Evolutionary conservation across 2,329 filamentous ascomycete genomes (phyloP).

Genomic region (Diaporthe humulicola): DNA sequence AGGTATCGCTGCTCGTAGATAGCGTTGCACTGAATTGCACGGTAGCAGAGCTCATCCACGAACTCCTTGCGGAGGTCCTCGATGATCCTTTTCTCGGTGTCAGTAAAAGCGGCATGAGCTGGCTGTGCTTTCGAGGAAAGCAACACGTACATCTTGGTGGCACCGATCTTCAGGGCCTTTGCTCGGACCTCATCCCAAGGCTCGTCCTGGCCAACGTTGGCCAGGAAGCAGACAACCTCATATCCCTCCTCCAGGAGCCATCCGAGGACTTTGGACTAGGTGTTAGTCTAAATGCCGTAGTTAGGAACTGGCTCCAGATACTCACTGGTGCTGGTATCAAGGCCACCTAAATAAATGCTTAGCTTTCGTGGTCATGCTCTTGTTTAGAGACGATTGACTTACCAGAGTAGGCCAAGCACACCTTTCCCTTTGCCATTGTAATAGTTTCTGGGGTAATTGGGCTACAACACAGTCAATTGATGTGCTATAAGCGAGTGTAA

Average conservation of each 20-base stretch:
- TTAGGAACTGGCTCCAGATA: background rate
- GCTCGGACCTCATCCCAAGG: conserved; percentile 80
- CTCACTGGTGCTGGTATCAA: conserved; percentile 42
- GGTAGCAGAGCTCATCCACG: conserved; percentile 85
- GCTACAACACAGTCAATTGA: conserved; percentile 36
- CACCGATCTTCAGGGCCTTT: conserved; percentile 69
- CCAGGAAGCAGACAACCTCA: conserved; percentile 74
- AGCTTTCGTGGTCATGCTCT: conserved; percentile 6
- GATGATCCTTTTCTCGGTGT: conserved; percentile 54
- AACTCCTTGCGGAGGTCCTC: conserved; percentile 80
- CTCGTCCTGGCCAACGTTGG: conserved; percentile 82
- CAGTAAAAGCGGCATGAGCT: conserved; percentile 51
- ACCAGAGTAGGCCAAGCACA: conserved; percentile 41
- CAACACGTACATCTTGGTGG: conserved; percentile 43
- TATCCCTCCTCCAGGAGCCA: conserved; percentile 63
- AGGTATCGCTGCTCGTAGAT: conserved; percentile 71
- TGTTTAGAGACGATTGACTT: background rate
- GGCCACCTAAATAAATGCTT: conserved; percentile 35
- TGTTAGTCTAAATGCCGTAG: conserved; percentile 9
- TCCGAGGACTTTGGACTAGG: conserved; percentile 35
- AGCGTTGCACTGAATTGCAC: conserved; percentile 80
- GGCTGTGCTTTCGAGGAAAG: conserved; percentile 45
- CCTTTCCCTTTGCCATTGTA: conserved; percentile 40
- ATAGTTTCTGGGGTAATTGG: background rate
- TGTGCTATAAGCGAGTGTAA: background rate